These are phyloP conservation scores for Botrytis hyacinthi DNA, from an alignment of 2,329 filamentous ascomycete species.

Conservation along the genomic window DNA sequence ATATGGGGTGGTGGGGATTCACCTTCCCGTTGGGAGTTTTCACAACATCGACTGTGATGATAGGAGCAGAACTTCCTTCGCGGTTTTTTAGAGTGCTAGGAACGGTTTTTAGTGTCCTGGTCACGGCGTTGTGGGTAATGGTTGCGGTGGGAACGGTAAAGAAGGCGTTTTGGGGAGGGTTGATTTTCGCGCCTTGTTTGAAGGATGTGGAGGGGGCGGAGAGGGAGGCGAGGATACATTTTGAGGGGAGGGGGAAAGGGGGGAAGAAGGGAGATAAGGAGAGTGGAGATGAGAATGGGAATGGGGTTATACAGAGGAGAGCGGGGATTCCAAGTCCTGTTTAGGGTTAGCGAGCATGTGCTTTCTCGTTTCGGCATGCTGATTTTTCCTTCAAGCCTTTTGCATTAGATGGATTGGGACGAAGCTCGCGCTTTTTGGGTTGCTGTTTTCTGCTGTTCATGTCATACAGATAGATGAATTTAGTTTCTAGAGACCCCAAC, in stretches of 20 bases:
- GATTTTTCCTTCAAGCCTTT: not conserved
- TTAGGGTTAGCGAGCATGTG: not conserved
- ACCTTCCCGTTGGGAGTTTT: slow-evolving; percentile 59
- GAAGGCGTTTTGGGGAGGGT: slow-evolving; percentile 47
- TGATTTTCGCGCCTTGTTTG: slow-evolving; percentile 56
- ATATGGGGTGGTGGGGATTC: slow-evolving; percentile 63
- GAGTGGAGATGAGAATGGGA: not conserved
- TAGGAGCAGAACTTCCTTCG: slow-evolving; percentile 53
- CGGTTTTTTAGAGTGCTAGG: slow-evolving; percentile 56
- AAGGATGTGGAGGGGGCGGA: slow-evolving; percentile 36
- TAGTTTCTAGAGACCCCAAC: not conserved
- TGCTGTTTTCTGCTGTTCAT: not conserved
- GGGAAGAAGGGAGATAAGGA: not conserved
- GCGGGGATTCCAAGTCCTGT: not conserved
- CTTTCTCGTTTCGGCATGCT: not conserved
- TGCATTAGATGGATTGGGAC: not conserved
- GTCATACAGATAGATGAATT: not conserved
- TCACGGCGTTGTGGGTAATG: slow-evolving; percentile 55
- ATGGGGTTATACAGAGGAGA: not conserved
- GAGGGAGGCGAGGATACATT: slow-evolving; percentile 13
- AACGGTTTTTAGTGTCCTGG: slow-evolving; percentile 49
- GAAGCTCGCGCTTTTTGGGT: not conserved
- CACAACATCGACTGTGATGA: slow-evolving; percentile 47
- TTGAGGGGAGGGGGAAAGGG: not conserved
- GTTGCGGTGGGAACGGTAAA: slow-evolving; percentile 50